A percentile compares a stretch with the other conserved stretches of the same genome.
Conservation (phyloP, 352 stramenopile genomes). For the Pythium oligandrum region DNA sequence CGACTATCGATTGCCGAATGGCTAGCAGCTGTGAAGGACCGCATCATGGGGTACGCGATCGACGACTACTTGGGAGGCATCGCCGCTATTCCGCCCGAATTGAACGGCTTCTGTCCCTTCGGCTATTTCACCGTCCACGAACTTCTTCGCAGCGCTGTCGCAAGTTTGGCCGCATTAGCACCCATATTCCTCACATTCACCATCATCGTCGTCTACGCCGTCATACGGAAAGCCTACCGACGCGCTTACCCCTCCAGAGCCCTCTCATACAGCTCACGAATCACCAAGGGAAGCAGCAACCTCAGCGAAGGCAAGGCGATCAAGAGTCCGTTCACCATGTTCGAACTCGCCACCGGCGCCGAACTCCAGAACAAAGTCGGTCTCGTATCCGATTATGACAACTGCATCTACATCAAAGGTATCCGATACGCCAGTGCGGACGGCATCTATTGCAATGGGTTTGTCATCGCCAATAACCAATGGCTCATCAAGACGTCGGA, state of each 20-base stretch:
- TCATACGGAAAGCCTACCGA: slow-evolving; percentile 6
- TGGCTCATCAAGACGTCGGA: background rate
- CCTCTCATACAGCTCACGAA: background rate
- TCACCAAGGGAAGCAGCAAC: background rate
- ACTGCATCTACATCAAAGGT: slow-evolving; percentile 27
- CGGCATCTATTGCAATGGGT: slow-evolving; percentile 51
- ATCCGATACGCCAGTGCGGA: slow-evolving; percentile 24
- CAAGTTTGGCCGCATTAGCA: slow-evolving; percentile 5
- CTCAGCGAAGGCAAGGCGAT: background rate
- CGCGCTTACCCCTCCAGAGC: slow-evolving; percentile 5
- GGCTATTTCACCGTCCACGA: no score
- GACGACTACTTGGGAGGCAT: background rate
- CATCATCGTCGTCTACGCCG: slow-evolving; percentile 2
- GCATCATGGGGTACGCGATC: background rate
- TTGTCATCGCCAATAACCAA: slow-evolving; percentile 19
- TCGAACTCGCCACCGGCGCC: slow-evolving; percentile 6
- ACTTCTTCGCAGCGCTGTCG: background rate
- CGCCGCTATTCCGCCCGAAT: background rate
- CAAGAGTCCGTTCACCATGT: slow-evolving; percentile 7
- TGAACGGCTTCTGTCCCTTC: no score
- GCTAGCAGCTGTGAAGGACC: slow-evolving; percentile 1
- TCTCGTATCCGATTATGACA: slow-evolving; percentile 32
- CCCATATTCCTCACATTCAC: slow-evolving; percentile 5
- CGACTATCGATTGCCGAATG: background rate
- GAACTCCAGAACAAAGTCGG: slow-evolving; percentile 5